phyloP scores from a whole-genome alignment of 257 asterid species.

The Solanum pinnatisectum region DNA sequence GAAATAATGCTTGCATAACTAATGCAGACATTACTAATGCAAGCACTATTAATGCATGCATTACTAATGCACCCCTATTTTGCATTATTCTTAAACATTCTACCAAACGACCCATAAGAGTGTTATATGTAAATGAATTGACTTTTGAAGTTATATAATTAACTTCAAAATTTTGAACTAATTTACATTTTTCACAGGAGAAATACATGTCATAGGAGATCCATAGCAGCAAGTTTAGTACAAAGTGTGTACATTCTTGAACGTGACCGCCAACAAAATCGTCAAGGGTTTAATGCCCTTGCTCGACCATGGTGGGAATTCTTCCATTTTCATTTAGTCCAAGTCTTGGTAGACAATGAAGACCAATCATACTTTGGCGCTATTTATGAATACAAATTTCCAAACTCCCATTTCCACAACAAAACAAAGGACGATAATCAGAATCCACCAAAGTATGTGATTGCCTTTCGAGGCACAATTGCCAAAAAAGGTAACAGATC shows the following conservation, averaged over 20 bases:
- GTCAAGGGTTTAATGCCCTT: slow-evolving; percentile 36
- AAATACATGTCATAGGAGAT: slow-evolving; percentile 50
- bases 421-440: not conserved
- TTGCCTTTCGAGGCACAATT: slow-evolving; percentile 66
- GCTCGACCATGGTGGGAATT: slow-evolving; percentile 81
- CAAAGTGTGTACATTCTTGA: slow-evolving; percentile 56
- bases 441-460: slow-evolving; percentile 34
- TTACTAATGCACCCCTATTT: too few species aligned
- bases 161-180: not conserved
- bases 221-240: slow-evolving; percentile 57
- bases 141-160: not conserved
- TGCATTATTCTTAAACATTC: too few species aligned
- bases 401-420: slow-evolving; percentile 8
- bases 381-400: slow-evolving; percentile 28
- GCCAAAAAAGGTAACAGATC: slow-evolving; percentile 26
- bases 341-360: slow-evolving; percentile 31
- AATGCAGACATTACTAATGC: too few species aligned
- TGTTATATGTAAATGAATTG: too few species aligned
- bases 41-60: too few species aligned
- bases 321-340: slow-evolving; percentile 39
- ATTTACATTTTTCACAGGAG: slow-evolving; percentile 20
- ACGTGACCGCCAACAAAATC: slow-evolving; percentile 46
- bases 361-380: slow-evolving; percentile 57
- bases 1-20: too few species aligned
- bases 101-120: too few species aligned